Evolutionary conservation across 108 stramenopile species (phyloP).

Genomic region (Tribonema minus): DNA sequence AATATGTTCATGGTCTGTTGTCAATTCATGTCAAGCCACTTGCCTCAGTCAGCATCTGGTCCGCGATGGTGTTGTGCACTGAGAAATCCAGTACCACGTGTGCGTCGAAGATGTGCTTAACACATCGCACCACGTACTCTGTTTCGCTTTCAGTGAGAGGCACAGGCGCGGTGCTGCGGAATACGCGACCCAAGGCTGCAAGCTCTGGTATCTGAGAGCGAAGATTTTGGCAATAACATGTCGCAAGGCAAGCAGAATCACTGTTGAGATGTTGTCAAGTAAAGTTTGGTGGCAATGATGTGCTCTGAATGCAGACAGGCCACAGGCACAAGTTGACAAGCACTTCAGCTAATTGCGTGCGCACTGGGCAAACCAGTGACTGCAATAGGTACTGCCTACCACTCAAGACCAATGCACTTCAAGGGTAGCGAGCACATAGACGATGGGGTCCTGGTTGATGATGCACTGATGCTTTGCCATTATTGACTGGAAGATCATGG

Average conservation of each 20-base stretch:
- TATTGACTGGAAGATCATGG: too few relatives aligned
- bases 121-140: constrained; percentile 40
- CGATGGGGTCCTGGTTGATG: too few relatives aligned
- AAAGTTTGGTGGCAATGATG: not conserved
- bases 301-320: not conserved
- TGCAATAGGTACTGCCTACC: not conserved
- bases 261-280: not conserved
- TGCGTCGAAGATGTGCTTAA: constrained; percentile 78
- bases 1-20: too few relatives aligned
- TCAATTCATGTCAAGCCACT: too few relatives aligned
- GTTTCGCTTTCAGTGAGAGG: constrained; percentile 26
- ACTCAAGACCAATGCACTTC: too few relatives aligned
- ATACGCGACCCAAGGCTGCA: constrained; percentile 33
- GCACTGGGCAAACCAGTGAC: not conserved
- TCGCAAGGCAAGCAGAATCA: not conserved
- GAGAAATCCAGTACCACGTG: constrained; percentile 81
- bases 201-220: constrained; percentile 25
- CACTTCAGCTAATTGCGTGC: not conserved
- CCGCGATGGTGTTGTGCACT: constrained; percentile 86
- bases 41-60: constrained; percentile 76
- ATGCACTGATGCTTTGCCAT: too few relatives aligned
- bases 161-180: constrained; percentile 25
- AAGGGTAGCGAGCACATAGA: too few relatives aligned
- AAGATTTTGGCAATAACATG: not conserved
- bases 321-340: not conserved